Evolutionary conservation across 1,284 basidiomycete genomes (phyloP).

Genomic region (Trametes hirsuta): DNA sequence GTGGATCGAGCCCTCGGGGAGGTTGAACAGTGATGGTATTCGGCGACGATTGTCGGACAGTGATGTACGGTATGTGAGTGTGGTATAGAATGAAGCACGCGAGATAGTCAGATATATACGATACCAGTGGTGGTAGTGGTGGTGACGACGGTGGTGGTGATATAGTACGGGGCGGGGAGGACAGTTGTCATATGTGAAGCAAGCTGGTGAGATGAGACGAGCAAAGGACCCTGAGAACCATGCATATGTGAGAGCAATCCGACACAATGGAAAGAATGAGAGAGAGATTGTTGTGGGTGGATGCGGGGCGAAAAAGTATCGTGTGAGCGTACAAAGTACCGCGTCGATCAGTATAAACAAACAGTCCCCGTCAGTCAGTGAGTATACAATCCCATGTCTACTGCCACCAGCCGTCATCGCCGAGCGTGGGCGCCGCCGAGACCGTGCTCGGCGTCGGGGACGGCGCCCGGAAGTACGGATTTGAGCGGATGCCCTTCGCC

Average conservation of each 20-base stretch:
- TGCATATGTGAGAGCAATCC: constrained; percentile 27
- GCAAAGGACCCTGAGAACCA: constrained; percentile 15
- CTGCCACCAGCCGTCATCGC: constrained; percentile 77
- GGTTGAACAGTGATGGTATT: constrained; percentile 1
- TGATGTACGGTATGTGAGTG: constrained; percentile 20
- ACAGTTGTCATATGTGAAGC: not conserved
- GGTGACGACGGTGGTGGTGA: not conserved
- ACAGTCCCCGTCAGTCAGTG: no score
- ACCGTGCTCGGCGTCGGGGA: constrained; percentile 77
- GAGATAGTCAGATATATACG: constrained; percentile 22
- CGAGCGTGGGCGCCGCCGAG: constrained; percentile 68
- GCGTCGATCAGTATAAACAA: no score
- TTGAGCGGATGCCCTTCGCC: constrained; percentile 42
- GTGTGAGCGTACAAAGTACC: not conserved
- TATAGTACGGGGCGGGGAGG: not conserved
- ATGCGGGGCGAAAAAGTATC: not conserved
- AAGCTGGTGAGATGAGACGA: not conserved
- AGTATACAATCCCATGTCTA: constrained; percentile 35
- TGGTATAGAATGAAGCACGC: constrained; percentile 24
- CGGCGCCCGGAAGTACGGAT: constrained; percentile 41
- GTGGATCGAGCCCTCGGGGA: no score
- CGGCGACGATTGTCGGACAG: not conserved
- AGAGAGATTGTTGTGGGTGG: not conserved
- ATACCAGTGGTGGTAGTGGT: not conserved
- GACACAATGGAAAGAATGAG: constrained; percentile 5